phyloP scores from a whole-genome alignment of 2,329 filamentous ascomycete species.

The Macrophomina phaseolina region DNA sequence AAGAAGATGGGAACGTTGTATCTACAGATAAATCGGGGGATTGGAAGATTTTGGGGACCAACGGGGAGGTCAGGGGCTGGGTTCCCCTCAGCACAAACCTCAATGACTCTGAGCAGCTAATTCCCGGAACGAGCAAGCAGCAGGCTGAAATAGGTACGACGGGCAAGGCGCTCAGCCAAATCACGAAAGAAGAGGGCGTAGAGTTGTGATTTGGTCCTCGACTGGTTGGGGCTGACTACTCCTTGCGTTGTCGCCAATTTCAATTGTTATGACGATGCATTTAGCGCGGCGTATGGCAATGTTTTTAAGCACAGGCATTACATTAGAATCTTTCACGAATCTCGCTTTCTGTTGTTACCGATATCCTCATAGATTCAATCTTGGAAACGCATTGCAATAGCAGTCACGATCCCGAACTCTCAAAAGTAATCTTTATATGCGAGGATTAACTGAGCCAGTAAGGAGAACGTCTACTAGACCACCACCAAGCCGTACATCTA shows the following conservation, averaged over 20 bases:
- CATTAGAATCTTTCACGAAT: neutral
- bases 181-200: constrained; percentile 27
- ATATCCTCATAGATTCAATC: no score
- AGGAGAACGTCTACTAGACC: no score
- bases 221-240: neutral
- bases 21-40: constrained; percentile 34
- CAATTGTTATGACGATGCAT: no score
- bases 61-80: constrained; percentile 44
- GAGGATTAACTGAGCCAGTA: no score
- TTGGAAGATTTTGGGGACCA: constrained; percentile 39
- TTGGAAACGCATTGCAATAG: no score
- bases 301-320: neutral
- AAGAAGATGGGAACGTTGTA: constrained; percentile 29
- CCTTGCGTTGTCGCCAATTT: no score
- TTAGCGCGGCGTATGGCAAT: neutral
- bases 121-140: constrained; percentile 1
- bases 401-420: neutral
- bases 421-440: no score
- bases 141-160: constrained; percentile 41
- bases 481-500: no score
- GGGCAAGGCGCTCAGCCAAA: constrained; percentile 44
- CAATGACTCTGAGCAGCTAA: constrained; percentile 21
- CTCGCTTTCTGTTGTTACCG: no score
- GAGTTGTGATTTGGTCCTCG: neutral
- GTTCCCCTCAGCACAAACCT: constrained; percentile 35